Evolutionary conservation across 2,329 filamentous ascomycete species (phyloP).

Genomic region (Calonectria pseudoreteaudii): DNA sequence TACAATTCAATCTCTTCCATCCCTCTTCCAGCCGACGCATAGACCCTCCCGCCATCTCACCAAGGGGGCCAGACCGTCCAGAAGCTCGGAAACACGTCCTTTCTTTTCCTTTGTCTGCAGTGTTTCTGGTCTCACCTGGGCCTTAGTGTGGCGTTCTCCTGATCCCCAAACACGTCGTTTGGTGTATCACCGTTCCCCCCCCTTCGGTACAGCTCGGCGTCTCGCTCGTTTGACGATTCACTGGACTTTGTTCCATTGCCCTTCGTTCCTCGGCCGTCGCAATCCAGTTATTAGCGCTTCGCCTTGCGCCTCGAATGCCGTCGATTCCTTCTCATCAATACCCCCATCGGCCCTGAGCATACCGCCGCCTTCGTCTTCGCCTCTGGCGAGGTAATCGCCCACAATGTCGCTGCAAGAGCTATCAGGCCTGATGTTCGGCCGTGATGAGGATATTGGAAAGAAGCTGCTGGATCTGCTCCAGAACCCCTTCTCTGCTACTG

Average conservation of each 20-base stretch:
- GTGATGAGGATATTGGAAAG: constrained; percentile 49
- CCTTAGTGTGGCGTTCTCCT: constrained; percentile 27
- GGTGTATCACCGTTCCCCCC: constrained; percentile 14
- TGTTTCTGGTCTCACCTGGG: constrained; percentile 26
- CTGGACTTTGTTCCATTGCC: neutral
- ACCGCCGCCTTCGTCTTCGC: constrained; percentile 32
- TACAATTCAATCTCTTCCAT: neutral
- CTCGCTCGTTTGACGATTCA: constrained; percentile 1
- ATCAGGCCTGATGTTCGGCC: constrained; percentile 17
- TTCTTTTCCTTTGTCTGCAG: constrained; percentile 32
- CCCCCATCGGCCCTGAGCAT: constrained; percentile 11
- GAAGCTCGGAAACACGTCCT: constrained; percentile 16
- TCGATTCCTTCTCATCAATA: neutral
- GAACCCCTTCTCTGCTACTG: constrained; percentile 62
- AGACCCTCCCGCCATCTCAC: constrained; percentile 12
- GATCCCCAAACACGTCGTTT: constrained; percentile 16
- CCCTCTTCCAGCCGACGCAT: neutral
- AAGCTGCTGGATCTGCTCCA: constrained; percentile 62
- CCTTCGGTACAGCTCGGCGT: constrained; percentile 7
- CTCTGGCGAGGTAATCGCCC: constrained; percentile 38
- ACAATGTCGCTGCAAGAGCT: constrained; percentile 35
- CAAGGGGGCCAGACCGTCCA: neutral
- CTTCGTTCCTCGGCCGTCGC: neutral
- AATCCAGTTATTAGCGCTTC: neutral
- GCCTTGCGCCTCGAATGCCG: neutral